Conservation (phyloP, 257 asterid genomes). For the Solanum boliviense region DNA sequence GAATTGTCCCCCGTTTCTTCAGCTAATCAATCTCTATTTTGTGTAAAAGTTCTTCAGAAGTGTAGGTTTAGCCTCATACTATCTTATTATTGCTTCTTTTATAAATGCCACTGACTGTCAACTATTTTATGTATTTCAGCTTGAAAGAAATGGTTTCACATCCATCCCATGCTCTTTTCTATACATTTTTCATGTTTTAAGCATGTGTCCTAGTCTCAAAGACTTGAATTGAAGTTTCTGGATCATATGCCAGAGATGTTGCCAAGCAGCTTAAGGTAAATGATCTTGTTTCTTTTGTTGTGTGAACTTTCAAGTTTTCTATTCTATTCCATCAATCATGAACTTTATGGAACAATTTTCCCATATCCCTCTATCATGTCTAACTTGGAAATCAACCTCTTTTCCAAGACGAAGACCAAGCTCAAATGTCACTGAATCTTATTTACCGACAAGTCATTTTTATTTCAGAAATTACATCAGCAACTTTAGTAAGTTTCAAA, state of each 20-base stretch:
- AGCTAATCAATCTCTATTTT: background rate
- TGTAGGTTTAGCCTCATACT: background rate
- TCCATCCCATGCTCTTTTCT: slow-evolving; percentile 64
- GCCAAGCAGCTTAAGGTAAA: slow-evolving; percentile 8
- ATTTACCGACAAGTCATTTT: too few species aligned
- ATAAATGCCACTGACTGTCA: background rate
- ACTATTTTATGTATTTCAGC: slow-evolving; percentile 17
- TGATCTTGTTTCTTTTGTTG: background rate
- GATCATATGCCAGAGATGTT: too few species aligned
- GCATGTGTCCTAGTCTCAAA: too few species aligned
- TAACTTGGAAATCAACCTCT: too few species aligned
- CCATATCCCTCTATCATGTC: too few species aligned
- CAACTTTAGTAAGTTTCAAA: too few species aligned
- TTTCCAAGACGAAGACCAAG: too few species aligned
- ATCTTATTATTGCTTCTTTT: background rate
- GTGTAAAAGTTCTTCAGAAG: background rate
- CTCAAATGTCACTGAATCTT: too few species aligned
- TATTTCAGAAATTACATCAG: too few species aligned
- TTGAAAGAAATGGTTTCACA: slow-evolving; percentile 51
- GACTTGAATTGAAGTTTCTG: too few species aligned
- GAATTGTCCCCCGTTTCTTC: background rate
- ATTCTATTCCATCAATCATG: background rate
- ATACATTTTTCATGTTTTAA: slow-evolving; percentile 29
- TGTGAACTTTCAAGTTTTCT: background rate
- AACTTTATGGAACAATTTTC: too few species aligned